Evolutionary conservation across 2,329 filamentous ascomycete species (phyloP).

Genomic region (Fusarium ramigenum): DNA sequence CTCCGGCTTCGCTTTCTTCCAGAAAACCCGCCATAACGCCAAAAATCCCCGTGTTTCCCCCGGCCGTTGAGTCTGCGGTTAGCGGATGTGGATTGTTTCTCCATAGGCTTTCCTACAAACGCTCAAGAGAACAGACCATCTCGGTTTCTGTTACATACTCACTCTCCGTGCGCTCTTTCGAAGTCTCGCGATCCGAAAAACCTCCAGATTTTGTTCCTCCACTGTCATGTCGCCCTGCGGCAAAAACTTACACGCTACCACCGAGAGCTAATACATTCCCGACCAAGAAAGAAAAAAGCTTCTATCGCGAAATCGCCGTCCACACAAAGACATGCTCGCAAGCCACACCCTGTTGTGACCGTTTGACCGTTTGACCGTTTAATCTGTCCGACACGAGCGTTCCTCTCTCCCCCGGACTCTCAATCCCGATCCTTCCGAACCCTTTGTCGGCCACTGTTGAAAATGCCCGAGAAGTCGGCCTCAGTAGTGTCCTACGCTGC

Average conservation of each 20-base stretch:
- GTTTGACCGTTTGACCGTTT: constrained; percentile 37
- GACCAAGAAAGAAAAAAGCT: not conserved
- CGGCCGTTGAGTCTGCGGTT: constrained; percentile 7
- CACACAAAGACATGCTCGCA: constrained; percentile 37
- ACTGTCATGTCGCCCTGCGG: constrained; percentile 11
- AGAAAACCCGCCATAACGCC: constrained; percentile 39
- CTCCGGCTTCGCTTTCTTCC: constrained; percentile 39
- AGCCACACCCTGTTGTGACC: constrained; percentile 35
- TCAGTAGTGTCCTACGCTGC: constrained; percentile 85
- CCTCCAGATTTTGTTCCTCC: not conserved
- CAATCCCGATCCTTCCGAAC: constrained; percentile 35
- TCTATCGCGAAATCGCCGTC: constrained; percentile 3
- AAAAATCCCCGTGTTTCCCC: constrained; percentile 27
- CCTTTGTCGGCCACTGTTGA: constrained; percentile 23
- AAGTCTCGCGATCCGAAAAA: not conserved
- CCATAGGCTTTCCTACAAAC: constrained; percentile 12
- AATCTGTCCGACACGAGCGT: constrained; percentile 39
- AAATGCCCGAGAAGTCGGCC: constrained; percentile 51
- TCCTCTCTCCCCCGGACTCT: constrained; percentile 8
- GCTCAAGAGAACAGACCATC: constrained; percentile 5
- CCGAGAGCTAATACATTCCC: not conserved
- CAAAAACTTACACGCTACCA: not conserved
- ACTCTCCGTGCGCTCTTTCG: constrained; percentile 3
- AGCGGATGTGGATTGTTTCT: constrained; percentile 15
- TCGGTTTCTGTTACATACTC: constrained; percentile 23